Base-by-base conservation (phyloP, 129 eudicot genomes). In the Lonicera japonica region DNA sequence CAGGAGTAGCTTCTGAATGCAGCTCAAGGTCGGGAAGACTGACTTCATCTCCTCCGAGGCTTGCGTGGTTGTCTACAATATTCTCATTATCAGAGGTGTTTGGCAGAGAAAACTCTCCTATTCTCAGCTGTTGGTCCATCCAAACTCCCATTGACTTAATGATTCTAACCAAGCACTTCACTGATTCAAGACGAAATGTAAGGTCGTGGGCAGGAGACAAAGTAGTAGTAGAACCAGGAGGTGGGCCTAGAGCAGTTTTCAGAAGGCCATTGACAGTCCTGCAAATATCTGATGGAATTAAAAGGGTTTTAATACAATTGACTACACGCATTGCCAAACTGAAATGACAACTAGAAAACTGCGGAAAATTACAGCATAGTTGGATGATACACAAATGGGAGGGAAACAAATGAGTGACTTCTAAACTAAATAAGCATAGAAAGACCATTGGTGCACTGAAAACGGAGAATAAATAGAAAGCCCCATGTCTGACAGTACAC, bases 231-330 rank as follows among this genome's bases (percentile, higher is more conserved):
- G 98, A 92, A 47, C 98, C 98, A 73, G 96, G 76, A 29, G 96
- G 98, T 61, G 96, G 98, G 58, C 98, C 98, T 59, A 85, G 74
- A 55, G 98, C 96, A 61, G 96, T 92, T 79, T 85, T 87, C 78
- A 86, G 86, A 69, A 92, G 98, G 78, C 98, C 98, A 64, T 88
- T 92, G 63, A 92, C 96, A 80, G 88, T 87, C 96, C 98, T 92
- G 98, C 89, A 82, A 87, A 75, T 71, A 78, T 82, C 96, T 91
- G 78, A 80, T 34, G 76, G 81, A 83, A 92, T 87, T 84, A 92
- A 84, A 80, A 71, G 68, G 79, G 80, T 64, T 82, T 80, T 72
- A 68, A 78, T 65, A 71, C 73, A 71, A 69, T 59, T 74, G 58
- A 55, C 59, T 50, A 76, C 54, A 50, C 48, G 58, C 63, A 54